Evolutionary conservation across 371 early-diverging fungal genomes (phyloP).

Genomic region (Mortierella sp.): DNA sequence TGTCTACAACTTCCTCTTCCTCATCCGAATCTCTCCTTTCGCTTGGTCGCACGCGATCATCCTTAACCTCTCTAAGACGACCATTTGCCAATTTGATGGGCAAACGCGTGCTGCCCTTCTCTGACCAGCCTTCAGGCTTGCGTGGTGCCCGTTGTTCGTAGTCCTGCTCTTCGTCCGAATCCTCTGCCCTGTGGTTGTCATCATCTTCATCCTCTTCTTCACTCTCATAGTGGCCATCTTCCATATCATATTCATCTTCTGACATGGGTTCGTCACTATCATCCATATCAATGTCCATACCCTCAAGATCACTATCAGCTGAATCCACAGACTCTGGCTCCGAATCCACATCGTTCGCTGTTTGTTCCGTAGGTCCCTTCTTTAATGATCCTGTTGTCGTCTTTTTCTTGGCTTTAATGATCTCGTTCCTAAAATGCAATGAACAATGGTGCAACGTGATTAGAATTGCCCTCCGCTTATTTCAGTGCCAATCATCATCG

Average conservation of each 20-base stretch:
- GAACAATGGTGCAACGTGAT: not conserved
- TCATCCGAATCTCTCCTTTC: slow-evolving; percentile 58
- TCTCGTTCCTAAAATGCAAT: slow-evolving; percentile 38
- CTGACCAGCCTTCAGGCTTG: slow-evolving; percentile 65
- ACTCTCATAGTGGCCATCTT: slow-evolving; percentile 40
- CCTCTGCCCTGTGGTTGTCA: slow-evolving; percentile 17
- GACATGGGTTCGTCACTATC: slow-evolving; percentile 42
- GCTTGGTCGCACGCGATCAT: slow-evolving; percentile 48
- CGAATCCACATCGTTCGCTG: slow-evolving; percentile 62
- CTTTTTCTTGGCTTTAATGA: slow-evolving; percentile 57
- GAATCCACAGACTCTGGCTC: slow-evolving; percentile 57
- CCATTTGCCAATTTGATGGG: slow-evolving; percentile 78
- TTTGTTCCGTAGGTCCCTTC: slow-evolving; percentile 34
- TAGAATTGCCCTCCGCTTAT: not conserved
- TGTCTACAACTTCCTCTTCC: slow-evolving; percentile 44
- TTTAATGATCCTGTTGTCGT: slow-evolving; percentile 45
- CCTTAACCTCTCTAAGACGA: slow-evolving; percentile 54
- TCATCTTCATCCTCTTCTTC: slow-evolving; percentile 33
- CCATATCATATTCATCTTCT: slow-evolving; percentile 38
- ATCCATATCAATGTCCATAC: slow-evolving; percentile 59
- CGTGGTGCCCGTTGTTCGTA: slow-evolving; percentile 74
- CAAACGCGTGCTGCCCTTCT: slow-evolving; percentile 65
- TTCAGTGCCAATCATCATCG: not conserved
- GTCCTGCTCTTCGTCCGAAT: slow-evolving; percentile 75
- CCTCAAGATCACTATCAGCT: slow-evolving; percentile 57